Percentiles rank a stretch among this genome's conserved stretches.
Conservation (phyloP, 208 protist species). For the Trypanosoma vivax region DNA sequence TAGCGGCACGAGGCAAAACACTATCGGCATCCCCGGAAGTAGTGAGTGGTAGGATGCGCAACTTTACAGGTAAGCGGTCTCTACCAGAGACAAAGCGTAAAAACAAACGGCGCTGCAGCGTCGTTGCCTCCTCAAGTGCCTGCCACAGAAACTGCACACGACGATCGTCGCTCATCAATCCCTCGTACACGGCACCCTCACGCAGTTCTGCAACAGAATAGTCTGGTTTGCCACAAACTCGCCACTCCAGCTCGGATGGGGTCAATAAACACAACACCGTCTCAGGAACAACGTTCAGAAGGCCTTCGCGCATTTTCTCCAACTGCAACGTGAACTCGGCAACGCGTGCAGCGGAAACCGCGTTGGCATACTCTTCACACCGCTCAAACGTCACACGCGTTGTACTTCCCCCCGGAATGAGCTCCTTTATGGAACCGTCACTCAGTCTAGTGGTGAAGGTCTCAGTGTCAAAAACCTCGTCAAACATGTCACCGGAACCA, state of each 20-base stretch:
- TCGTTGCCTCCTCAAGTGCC: slow-evolving; percentile 78
- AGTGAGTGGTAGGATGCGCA: slow-evolving; percentile 68
- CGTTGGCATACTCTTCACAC: slow-evolving; percentile 70
- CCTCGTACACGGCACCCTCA: slow-evolving; percentile 77
- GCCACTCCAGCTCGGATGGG: slow-evolving; percentile 81
- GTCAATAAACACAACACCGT: slow-evolving; percentile 75
- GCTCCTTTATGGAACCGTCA: slow-evolving; percentile 69
- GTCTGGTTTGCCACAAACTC: slow-evolving; percentile 87
- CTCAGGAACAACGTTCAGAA: slow-evolving; percentile 84
- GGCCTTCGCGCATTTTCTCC: slow-evolving; percentile 72
- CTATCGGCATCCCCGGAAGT: slow-evolving; percentile 76
- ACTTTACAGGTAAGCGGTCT: slow-evolving; percentile 82
- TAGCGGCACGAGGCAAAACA: slow-evolving; percentile 87
- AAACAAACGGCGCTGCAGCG: slow-evolving; percentile 80
- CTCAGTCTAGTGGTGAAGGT: slow-evolving; percentile 78
- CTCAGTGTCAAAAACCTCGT: slow-evolving; percentile 79
- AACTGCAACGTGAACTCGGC: slow-evolving; percentile 79
- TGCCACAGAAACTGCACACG: slow-evolving; percentile 89
- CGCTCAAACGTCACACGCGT: slow-evolving; percentile 69
- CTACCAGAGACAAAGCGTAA: slow-evolving; percentile 89
- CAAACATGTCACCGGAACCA: slow-evolving; percentile 48
- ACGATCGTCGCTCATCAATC: slow-evolving; percentile 66
- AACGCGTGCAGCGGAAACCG: slow-evolving; percentile 59
- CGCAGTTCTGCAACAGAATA: slow-evolving; percentile 83
- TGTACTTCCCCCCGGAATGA: slow-evolving; percentile 54